Evolutionary conservation across 371 early-diverging fungal genomes (phyloP), one percentile per base, ranked within the genome.

Genomic region (Sporodiniella umbellata): DNA sequence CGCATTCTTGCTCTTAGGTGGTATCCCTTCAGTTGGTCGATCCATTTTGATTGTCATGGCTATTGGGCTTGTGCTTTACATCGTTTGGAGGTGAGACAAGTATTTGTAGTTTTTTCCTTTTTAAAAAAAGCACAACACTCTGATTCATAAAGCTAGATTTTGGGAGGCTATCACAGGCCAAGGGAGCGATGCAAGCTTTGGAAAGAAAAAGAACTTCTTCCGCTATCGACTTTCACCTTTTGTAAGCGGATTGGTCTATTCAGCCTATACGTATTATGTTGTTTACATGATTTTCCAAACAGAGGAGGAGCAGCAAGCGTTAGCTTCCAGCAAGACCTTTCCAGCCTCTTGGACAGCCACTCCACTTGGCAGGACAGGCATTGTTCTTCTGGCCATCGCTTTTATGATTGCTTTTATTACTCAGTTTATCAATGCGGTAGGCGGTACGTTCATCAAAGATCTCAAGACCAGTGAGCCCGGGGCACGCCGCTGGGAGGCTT

Each of bases 151-250:
- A 35, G 12, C n/a, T 38, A 67, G 75, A 42, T 66, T 72, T 24
- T 72, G 72, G 72, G 76, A 75, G 54, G 68, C 70, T 1, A 62
- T 69, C 21, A 70, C 72, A 8, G 76, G 76, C 14, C 72, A 72
- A 59, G 76, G 68, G 0, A 57, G 57, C 18, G 72, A 75, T 50
- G 68, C 64, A 5, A 35, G 50, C 8, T 58, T 64, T 25, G 52
- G 70, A 12, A 54, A 56, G 18, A 60, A 60, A 12, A 65, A 63
- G 44, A 75, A 72, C 38, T 72, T 75, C 37, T 75, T 75, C 37
- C 58, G 68, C 22, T 75, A 64, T 43, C 68, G 76, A 15, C 35
- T 75, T 14, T 70, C 72, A 8, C 76, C 76, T 1, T 69, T 75
- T 49, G 72, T 75, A 15, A 72, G 72, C 17, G 76, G 70, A 4